Percentiles rank a stretch among this genome's conserved stretches.
Conservation (phyloP, 2,329 filamentous ascomycete species). For the Fusarium sp. region DNA sequence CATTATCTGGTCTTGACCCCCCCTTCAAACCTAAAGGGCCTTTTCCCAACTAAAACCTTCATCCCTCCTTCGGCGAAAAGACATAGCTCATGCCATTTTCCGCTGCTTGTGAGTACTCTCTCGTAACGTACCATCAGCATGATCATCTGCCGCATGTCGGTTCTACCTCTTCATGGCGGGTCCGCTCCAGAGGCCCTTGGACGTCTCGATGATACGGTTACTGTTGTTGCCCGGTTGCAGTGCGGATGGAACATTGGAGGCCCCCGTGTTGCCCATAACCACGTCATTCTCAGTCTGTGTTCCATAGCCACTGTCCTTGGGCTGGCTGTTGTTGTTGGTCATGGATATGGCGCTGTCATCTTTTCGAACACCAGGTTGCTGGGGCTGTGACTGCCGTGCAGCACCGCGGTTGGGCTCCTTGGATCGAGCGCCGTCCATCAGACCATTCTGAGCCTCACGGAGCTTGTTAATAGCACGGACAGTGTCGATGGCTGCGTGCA, state of each 20-base stretch:
- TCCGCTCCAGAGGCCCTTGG: constrained; percentile 71
- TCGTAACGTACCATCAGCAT: not conserved
- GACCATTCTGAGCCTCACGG: constrained; percentile 69
- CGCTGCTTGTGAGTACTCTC: not conserved
- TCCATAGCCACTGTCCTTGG: constrained; percentile 63
- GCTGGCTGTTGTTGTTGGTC: constrained; percentile 43
- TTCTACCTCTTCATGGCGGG: constrained; percentile 44
- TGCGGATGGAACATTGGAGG: constrained; percentile 58
- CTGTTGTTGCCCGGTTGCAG: constrained; percentile 66
- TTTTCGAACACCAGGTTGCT: constrained; percentile 46
- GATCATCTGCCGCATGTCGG: not conserved
- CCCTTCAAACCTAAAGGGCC: not conserved
- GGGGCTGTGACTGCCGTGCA: constrained; percentile 23
- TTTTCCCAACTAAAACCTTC: not conserved
- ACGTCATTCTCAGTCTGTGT: constrained; percentile 55
- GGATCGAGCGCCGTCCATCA: constrained; percentile 72
- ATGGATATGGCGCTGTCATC: constrained; percentile 61
- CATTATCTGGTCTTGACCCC: not conserved
- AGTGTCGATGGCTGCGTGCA: constrained; percentile 78
- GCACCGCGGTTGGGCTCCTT: constrained; percentile 60
- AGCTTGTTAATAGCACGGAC: constrained; percentile 79
- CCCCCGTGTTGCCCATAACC: constrained; percentile 60
- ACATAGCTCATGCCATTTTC: not conserved
- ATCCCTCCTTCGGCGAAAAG: not conserved
- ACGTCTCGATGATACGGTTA: constrained; percentile 72